phyloP scores from a whole-genome alignment of 1,139 yeast species.

The Magnusiomyces ingens region DNA sequence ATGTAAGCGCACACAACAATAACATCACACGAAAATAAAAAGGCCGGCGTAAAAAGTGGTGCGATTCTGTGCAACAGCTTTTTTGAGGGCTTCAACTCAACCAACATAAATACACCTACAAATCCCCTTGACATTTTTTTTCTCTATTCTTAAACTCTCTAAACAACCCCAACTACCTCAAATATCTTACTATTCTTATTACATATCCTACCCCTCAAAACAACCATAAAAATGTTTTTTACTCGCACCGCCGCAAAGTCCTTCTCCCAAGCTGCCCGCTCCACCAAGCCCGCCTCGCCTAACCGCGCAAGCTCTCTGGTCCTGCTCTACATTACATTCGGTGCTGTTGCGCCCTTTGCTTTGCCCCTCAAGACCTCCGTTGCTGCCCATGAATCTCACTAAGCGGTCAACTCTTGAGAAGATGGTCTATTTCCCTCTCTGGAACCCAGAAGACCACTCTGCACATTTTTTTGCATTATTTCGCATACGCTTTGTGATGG shows the following conservation, averaged over 20 bases:
- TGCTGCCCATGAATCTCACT: neutral
- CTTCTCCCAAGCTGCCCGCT: slow-evolving; percentile 4
- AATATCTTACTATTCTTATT: neutral
- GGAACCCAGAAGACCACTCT: too few species aligned
- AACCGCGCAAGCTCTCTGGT: slow-evolving; percentile 12
- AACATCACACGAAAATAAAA: too few species aligned
- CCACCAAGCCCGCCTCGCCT: slow-evolving; percentile 1
- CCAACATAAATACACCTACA: neutral
- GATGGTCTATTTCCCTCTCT: neutral
- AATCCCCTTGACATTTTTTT: neutral
- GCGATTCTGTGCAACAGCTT: too few species aligned
- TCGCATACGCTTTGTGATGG: neutral
- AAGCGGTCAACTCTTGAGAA: neutral
- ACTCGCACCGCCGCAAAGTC: slow-evolving; percentile 8
- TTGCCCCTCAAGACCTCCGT: slow-evolving; percentile 14
- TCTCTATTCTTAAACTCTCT: neutral
- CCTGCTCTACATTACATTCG: slow-evolving; percentile 13
- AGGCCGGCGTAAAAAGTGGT: too few species aligned
- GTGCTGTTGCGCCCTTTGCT: slow-evolving; percentile 15
- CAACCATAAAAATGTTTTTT: neutral
- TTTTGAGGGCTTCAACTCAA: too few species aligned
- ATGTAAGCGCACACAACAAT: too few species aligned
- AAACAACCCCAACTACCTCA: neutral
- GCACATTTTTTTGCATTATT: too few species aligned
- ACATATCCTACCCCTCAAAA: neutral